These are phyloP conservation scores for Scopulariopsis brevicaulis DNA, from an alignment of 2,329 filamentous ascomycete genomes.

Conservation along the genomic window DNA sequence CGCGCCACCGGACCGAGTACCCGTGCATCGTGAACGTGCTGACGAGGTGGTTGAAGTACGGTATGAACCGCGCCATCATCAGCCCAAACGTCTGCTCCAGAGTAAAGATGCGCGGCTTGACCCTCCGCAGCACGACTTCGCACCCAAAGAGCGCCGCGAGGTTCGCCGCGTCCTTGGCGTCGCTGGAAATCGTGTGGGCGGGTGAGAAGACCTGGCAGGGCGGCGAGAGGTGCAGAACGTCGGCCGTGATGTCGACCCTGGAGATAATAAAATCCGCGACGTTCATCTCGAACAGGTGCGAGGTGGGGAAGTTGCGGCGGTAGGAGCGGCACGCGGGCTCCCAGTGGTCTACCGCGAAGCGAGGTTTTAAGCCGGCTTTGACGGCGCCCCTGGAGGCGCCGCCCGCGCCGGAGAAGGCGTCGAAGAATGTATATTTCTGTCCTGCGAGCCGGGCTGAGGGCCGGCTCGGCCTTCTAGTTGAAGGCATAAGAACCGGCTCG, in stretches of 20 bases:
- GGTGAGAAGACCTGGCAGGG: slow-evolving; percentile 70
- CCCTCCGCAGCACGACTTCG: slow-evolving; percentile 40
- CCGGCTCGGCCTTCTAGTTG: no score
- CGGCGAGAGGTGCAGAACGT: slow-evolving; percentile 64
- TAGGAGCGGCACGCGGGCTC: slow-evolving; percentile 46
- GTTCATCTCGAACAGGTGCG: slow-evolving; percentile 33
- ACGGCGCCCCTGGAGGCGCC: slow-evolving; percentile 57
- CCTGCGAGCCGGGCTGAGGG: slow-evolving; percentile 6
- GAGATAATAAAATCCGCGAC: slow-evolving; percentile 33
- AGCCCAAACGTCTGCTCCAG: slow-evolving; percentile 72
- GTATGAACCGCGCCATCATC: slow-evolving; percentile 34
- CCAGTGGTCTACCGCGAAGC: slow-evolving; percentile 55
- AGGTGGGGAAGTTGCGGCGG: slow-evolving; percentile 41
- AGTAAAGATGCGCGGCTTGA: slow-evolving; percentile 58
- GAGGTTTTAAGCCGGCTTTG: slow-evolving; percentile 42
- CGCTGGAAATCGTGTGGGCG: slow-evolving; percentile 53
- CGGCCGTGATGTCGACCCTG: slow-evolving; percentile 20
- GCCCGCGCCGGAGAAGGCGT: slow-evolving; percentile 63
- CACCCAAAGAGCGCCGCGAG: slow-evolving; percentile 45
- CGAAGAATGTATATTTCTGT: slow-evolving; percentile 54
- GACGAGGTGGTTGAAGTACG: slow-evolving; percentile 49
- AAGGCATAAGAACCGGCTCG: neutral
- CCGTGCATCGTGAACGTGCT: slow-evolving; percentile 50
- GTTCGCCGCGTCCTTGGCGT: slow-evolving; percentile 61
- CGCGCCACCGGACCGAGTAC: slow-evolving; percentile 61